Evolutionary conservation across 257 asterid species (phyloP), one percentile per base, ranked within the genome.

Genomic region (Solanum chiquidenum): DNA sequence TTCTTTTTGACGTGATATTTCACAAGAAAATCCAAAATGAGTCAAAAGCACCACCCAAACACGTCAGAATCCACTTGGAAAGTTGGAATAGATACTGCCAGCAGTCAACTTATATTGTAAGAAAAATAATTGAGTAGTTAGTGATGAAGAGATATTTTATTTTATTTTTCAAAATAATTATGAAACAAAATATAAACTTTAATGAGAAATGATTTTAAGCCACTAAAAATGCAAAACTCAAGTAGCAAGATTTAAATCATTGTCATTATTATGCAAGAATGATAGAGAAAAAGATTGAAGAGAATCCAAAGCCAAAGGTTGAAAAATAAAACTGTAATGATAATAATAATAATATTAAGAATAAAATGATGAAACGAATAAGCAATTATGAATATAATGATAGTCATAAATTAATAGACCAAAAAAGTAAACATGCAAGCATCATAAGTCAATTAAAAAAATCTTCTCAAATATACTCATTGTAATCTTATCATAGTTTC

Each of bases 381-480:
- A 60, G 87, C 44, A 23, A 82, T 25, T 13, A 66, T 38, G 85
- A 12, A 73, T 76, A 34, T 71, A 76, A 38, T 72, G 85, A 52
- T 52, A 73, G 85, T 83, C 85, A 72, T 55, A 40, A 40, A 86
- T 44, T 20, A 11, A 44, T 79, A 44, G 38, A 44, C 85, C 42
- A 85, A 25, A 29, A 87, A 21, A 20, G 71, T 4, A 80, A 89
- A 87, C 84, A 77, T 87, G 90, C 62, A 64, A 35, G 89, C 69
- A 89, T 90, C 83, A 87, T 85, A 33, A 66, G 86, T 71, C 91
- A 89, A 89, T 69, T 83, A 87, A 87, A 79, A 74, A 76, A 88
- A 52, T 84, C 60, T 2, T 44, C 88, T 86, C 33, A 85, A 87
- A 87, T 33, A 72, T 4, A 35, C 82, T 74, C 49, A 6, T 21